Evolutionary conservation across 345 rosid genomes (phyloP), one percentile per base, ranked within the genome.

Genomic region (Raphanus sativus): DNA sequence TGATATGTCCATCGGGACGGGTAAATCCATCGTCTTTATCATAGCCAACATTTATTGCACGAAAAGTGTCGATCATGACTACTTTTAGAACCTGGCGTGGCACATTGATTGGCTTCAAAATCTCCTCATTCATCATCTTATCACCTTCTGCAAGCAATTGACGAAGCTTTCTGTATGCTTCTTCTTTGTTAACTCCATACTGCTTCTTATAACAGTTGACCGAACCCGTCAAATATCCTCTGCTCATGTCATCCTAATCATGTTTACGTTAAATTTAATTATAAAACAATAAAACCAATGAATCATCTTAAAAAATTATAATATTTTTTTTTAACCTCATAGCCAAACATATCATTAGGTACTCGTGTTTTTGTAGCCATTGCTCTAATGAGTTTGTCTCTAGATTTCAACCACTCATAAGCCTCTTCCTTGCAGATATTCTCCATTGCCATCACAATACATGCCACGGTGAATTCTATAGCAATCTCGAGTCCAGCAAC

Each of bases 161-260:
- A 2, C 12, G 25, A 60, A 76, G 32, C 21, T 67, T 25, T 42
- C 4, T 12, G 25, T 16, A 40, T 1, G 67, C 74, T 40, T 68
- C 52, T 45, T 69, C 63, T 48, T 76, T 29, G 1, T 28, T 67
- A 32, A 69, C 58, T 48, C 75, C 68, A 52, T 69, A 62, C 48
- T 76, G 75, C 3, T 76, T 69, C 54, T 60, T 76, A 11, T 42
- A 42, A 42, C n/a, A 42, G n/a, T 42, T 42, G 13, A 42, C n/a
- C 13, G 50, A 42, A 12, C n/a, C 9, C 2, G 56, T 59, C 2
- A 34, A 55, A 24, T 76, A 48, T 30, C 80, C 80, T 76, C 74
- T 76, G 1, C 76, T 62, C 58, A 56, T 68, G 79, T 80, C 79
- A 81, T 85, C 87, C 78, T 66, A 36, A 58, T 40, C 32, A 75